Evolutionary conservation across 257 asterid genomes (phyloP).

Genomic region (Fraxinus pennsylvanica): DNA sequence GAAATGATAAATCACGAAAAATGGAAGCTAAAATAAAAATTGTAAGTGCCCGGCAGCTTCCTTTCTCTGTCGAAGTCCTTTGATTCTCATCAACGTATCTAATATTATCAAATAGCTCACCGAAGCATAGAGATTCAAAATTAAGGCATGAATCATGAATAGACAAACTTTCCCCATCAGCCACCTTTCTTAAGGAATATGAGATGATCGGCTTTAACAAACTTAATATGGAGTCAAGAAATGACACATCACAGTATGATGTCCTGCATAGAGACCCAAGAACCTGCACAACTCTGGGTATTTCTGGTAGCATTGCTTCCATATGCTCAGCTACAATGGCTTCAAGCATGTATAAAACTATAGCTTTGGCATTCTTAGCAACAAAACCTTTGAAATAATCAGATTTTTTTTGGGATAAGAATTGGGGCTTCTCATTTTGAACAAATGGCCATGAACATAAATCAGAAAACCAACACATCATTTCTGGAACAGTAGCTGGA

Average conservation of each 20-base stretch:
- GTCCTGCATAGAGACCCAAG: slow-evolving; percentile 72
- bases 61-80: slow-evolving; percentile 40
- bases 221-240: slow-evolving; percentile 70
- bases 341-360: slow-evolving; percentile 80
- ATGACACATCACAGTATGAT: slow-evolving; percentile 74
- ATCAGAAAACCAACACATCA: slow-evolving; percentile 88
- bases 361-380: slow-evolving; percentile 92
- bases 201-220: slow-evolving; percentile 80
- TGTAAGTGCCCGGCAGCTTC: slow-evolving; percentile 58
- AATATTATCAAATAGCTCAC: slow-evolving; percentile 64
- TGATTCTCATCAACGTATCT: slow-evolving; percentile 32
- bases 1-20: slow-evolving; percentile 70
- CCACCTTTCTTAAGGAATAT: slow-evolving; percentile 65
- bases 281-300: slow-evolving; percentile 79
- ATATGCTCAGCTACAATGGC: slow-evolving; percentile 81
- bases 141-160: slow-evolving; percentile 54
- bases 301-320: slow-evolving; percentile 89
- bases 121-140: slow-evolving; percentile 87
- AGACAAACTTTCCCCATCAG: slow-evolving; percentile 56
- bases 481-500: slow-evolving; percentile 69
- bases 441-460: slow-evolving; percentile 86
- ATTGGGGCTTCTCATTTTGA: slow-evolving; percentile 45
- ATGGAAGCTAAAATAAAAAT: slow-evolving; percentile 77
- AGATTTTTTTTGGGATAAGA: slow-evolving; percentile 34
- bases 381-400: slow-evolving; percentile 72